These are phyloP conservation scores for Mortierella sp. DNA, from an alignment of 371 early-diverging fungal species.

Conservation along the genomic window DNA sequence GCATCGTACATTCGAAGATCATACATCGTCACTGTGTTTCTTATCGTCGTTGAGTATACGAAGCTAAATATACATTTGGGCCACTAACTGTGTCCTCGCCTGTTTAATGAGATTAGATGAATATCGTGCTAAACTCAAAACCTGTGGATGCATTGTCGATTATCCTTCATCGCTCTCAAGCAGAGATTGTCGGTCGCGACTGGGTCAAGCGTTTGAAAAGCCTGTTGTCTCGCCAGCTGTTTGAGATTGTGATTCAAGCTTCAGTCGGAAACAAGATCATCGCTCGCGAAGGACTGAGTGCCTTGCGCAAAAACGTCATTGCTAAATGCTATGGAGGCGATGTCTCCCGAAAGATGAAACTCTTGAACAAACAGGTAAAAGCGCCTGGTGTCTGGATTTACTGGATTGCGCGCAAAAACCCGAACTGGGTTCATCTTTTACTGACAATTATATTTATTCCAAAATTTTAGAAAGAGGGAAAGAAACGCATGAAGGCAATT, in stretches of 20 bases:
- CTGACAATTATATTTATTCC: not conserved
- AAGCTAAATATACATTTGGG: no score
- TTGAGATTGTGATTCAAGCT: conserved; percentile 95
- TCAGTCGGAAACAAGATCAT: conserved; percentile 86
- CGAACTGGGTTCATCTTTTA: no score
- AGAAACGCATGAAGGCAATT: conserved; percentile 86
- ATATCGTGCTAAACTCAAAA: conserved; percentile 89
- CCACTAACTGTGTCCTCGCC: not conserved
- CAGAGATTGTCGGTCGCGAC: conserved; percentile 81
- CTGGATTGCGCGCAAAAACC: no score
- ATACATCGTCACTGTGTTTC: not conserved
- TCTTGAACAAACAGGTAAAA: conserved; percentile 80
- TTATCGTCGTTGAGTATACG: not conserved
- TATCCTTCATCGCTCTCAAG: conserved; percentile 85
- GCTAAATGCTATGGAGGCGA: conserved; percentile 97
- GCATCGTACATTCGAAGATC: not conserved
- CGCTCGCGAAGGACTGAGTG: conserved; percentile 88
- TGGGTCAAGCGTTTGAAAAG: conserved; percentile 86
- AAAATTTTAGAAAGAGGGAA: conserved; percentile 78
- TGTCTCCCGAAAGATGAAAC: conserved; percentile 93
- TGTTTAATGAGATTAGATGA: conserved; percentile 70
- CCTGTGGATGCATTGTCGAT: conserved; percentile 95
- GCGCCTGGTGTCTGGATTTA: no score
- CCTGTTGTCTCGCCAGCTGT: conserved; percentile 82
- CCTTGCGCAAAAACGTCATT: conserved; percentile 93